Base-by-base conservation (phyloP, 306 rosid species). In the Arachis stenosperma region DNA sequence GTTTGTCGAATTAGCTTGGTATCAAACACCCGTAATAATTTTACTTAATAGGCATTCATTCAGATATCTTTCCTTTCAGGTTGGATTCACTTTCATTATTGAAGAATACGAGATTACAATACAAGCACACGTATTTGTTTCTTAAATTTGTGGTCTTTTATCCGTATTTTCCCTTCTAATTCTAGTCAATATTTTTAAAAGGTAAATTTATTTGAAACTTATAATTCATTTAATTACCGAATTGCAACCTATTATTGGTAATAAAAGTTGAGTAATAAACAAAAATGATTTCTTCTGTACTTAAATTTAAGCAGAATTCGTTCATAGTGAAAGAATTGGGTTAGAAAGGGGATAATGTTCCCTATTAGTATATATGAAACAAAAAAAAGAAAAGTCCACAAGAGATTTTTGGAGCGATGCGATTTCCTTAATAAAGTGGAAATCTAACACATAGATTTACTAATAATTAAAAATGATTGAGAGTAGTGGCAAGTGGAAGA, bases 361-460 rank as follows among this genome's bases (percentile, higher is more conserved):
- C 55, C 7, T 50, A n/a, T 50, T 50, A 50, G 4, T 2, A 3
- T 11, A 3, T 50, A 10, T 47, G 9, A 9, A 10, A 11, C 2
- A 0, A 11, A 3, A 8, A 13, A 4, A 9, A 13, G 5, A 13
- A 50, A 50, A 50, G 1, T 14, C n/a, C 44, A 0, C 13, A 22
- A 40, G 51, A 47, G 6, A 10, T 7, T 65, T 47, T 33, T 67
- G 30, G 44, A 39, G 29, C 6, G 9, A 36, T 17, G 33, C 61
- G 17, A 12, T 27, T 15, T 62, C 33, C 44, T 33, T 13, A 53
- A 29, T 33, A 14, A 48, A 48, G 13, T 46, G 44, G 54, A 67
- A 67, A 58, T 67, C 17, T 58, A 53, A 67, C 46, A 17, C 3
- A 27, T 22, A 75, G 39, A 59, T 57, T 36, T 37, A 75, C 57